Conservation (phyloP, 2,329 filamentous ascomycete species). For the Paracamarosporium sp. region DNA sequence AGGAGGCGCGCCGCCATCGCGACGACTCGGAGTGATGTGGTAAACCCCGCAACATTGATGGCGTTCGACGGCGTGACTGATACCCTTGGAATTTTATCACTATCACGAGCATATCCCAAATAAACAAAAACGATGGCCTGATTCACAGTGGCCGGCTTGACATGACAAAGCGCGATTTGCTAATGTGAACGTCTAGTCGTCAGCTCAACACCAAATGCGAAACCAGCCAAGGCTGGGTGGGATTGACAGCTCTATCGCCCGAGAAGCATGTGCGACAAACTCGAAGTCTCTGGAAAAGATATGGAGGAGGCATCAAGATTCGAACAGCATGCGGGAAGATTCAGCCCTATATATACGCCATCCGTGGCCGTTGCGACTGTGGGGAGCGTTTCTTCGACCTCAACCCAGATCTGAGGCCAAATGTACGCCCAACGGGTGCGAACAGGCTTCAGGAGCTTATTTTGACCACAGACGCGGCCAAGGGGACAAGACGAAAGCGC, state of each 20-base stretch:
- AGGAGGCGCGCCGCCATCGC: slow-evolving; percentile 31
- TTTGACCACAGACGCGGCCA: slow-evolving; percentile 5
- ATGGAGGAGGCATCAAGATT: background rate
- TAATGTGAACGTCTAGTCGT: background rate
- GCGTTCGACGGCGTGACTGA: slow-evolving; percentile 8
- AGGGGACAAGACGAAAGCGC: background rate
- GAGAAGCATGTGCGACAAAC: background rate
- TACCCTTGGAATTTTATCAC: slow-evolving; percentile 10
- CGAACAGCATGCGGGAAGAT: background rate
- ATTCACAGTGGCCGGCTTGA: background rate
- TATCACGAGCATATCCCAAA: background rate
- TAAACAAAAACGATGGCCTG: background rate
- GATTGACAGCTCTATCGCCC: background rate
- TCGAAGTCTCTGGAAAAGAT: background rate
- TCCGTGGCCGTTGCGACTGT: background rate
- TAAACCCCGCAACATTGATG: background rate
- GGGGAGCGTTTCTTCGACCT: slow-evolving; percentile 2
- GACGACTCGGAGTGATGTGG: slow-evolving; percentile 37
- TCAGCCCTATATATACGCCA: background rate
- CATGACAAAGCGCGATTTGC: background rate
- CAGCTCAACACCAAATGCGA: background rate
- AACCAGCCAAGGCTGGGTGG: background rate
- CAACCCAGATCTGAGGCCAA: slow-evolving; percentile 12
- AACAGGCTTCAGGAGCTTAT: slow-evolving; percentile 4
- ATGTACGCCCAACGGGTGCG: slow-evolving; percentile 11